Percentiles rank a stretch among this genome's conserved stretches.
These are phyloP conservation scores for Backusella mclennaniae DNA, from an alignment of 192 early-diverging fungal genomes.

Conservation along the genomic window DNA sequence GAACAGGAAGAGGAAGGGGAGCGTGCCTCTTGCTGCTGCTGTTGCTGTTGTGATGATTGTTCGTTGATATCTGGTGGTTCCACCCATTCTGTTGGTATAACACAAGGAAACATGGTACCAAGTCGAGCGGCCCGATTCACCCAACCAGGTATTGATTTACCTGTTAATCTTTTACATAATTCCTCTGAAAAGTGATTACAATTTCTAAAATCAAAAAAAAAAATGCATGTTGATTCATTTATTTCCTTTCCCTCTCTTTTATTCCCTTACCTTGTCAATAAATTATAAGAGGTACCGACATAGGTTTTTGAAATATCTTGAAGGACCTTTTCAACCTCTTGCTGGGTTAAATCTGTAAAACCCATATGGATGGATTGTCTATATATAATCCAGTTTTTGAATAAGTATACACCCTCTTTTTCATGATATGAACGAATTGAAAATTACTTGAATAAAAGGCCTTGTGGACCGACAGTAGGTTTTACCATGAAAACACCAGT, in stretches of 20 bases:
- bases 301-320: constrained; percentile 16
- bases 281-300: constrained; percentile 22
- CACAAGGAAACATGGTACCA: constrained; percentile 29
- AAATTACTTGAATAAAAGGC: constrained; percentile 23
- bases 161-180: constrained; percentile 21
- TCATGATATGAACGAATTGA: not conserved
- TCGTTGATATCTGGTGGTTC: constrained; percentile 22
- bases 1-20: constrained; percentile 12
- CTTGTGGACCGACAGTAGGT: constrained; percentile 29
- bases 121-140: constrained; percentile 29
- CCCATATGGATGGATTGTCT: constrained; percentile 33
- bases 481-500: constrained; percentile 37
- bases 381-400: not conserved
- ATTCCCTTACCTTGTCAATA: constrained; percentile 27
- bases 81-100: constrained; percentile 26
- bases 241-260: not conserved
- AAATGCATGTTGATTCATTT: not conserved
- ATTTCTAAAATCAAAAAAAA: constrained; percentile 8
- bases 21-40: not conserved
- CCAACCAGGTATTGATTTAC: constrained; percentile 21
- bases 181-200: constrained; percentile 32
- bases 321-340: constrained; percentile 8
- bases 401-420: not conserved
- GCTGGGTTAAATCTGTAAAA: constrained; percentile 16
- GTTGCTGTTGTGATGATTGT: not conserved